Conservation (phyloP, 768 basidiomycete genomes). For the Phylloporus rhodoxanthus region DNA sequence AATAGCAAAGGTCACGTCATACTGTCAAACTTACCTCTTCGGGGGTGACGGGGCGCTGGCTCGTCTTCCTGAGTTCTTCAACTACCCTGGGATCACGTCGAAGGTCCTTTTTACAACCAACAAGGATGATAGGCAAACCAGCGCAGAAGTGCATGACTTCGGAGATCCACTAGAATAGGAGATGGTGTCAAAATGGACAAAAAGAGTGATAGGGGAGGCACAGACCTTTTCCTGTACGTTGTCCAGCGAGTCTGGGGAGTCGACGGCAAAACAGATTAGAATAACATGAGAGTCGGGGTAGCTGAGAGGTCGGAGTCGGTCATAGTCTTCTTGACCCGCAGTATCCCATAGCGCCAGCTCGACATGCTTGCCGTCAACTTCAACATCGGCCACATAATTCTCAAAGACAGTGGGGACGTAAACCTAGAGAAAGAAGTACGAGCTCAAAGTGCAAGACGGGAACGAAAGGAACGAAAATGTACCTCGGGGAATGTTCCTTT, state of each 20-base stretch:
- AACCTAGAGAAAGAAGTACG: constrained; percentile 49
- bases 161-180: constrained; percentile 78
- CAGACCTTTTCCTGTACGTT: constrained; percentile 99
- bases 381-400: constrained; percentile 98
- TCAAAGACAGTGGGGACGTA: constrained; percentile 99
- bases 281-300: constrained; percentile 99
- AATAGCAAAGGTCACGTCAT: neutral
- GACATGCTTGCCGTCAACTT: constrained; percentile 97
- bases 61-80: constrained; percentile 90
- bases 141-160: constrained; percentile 98
- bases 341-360: constrained; percentile 99
- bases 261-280: constrained; percentile 97
- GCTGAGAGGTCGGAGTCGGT: constrained; percentile 93
- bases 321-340: constrained; percentile 98
- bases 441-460: neutral
- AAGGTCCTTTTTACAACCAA: constrained; percentile 99
- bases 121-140: constrained; percentile 91
- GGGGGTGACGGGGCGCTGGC: constrained; percentile 89
- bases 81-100: constrained; percentile 89
- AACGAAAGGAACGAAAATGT: neutral
- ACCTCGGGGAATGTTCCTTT: constrained; percentile 97
- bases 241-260: constrained; percentile 96
- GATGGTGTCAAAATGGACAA: constrained; percentile 6
- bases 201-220: constrained; percentile 12
- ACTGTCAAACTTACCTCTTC: constrained; percentile 61